Conservation (phyloP, 371 early-diverging fungal species). For the Mortierella sp. region DNA sequence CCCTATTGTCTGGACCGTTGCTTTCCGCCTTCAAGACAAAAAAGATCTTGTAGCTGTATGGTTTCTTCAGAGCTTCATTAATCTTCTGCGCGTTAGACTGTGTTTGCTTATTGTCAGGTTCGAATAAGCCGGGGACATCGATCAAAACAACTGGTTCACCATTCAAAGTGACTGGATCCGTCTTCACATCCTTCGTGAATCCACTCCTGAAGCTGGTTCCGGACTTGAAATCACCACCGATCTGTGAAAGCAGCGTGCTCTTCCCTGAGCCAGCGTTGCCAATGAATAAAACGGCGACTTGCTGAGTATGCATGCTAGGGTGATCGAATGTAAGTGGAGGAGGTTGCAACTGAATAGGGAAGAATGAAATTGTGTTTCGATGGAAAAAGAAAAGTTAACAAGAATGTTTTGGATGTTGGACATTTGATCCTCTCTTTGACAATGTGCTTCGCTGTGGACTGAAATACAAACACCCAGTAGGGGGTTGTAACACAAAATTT, state of each 20-base stretch:
- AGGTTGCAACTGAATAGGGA: too few relatives aligned
- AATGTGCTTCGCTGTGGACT: too few relatives aligned
- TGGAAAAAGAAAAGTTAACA: too few relatives aligned
- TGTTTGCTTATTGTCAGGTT: not conserved
- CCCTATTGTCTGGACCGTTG: not conserved
- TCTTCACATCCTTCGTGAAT: not conserved
- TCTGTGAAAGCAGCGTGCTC: not conserved
- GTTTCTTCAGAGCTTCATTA: not conserved
- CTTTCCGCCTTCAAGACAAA: not conserved
- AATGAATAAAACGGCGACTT: slow-evolving; percentile 11
- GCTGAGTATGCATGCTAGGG: too few relatives aligned
- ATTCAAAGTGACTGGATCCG: not conserved
- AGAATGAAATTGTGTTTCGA: too few relatives aligned
- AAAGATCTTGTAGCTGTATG: not conserved
- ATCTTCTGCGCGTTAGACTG: not conserved
- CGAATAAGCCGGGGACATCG: slow-evolving; percentile 15
- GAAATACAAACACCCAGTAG: too few relatives aligned
- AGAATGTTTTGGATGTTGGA: too few relatives aligned
- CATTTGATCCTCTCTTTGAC: too few relatives aligned
- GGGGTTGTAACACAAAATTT: too few relatives aligned
- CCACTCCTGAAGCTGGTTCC: not conserved
- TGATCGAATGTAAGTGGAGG: too few relatives aligned
- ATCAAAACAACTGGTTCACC: not conserved
- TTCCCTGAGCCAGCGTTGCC: slow-evolving; percentile 17
- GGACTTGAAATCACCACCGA: slow-evolving; percentile 11